phyloP scores from a whole-genome alignment of 2,329 filamentous ascomycete genomes.

The Rhynchosporium secalis region DNA sequence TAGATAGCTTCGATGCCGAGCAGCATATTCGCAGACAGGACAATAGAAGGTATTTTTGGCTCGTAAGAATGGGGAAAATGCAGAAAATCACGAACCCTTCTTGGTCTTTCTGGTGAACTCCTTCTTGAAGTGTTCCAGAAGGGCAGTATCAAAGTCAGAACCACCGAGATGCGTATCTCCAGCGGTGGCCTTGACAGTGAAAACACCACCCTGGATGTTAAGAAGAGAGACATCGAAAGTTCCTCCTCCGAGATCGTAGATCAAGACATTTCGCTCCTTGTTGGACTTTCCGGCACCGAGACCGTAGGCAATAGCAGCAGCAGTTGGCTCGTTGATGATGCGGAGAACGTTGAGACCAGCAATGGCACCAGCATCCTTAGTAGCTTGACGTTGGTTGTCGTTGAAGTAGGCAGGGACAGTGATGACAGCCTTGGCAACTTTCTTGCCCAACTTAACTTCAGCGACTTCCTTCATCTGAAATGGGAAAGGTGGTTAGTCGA shows the following conservation, averaged over 20 bases:
- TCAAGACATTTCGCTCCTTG: conserved; percentile 98
- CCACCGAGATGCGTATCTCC: conserved; percentile 97
- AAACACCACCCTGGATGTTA: conserved; percentile 98
- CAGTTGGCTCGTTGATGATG: conserved; percentile 99
- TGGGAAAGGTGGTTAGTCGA: conserved; percentile 8
- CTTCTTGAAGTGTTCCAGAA: conserved; percentile 95
- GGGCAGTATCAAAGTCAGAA: conserved; percentile 94
- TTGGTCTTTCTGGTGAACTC: conserved; percentile 84
- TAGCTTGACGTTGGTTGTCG: conserved; percentile 99
- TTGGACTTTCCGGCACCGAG: conserved; percentile 91
- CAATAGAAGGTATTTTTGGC: neutral
- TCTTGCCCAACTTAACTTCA: conserved; percentile 97
- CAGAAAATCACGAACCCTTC: conserved; percentile 48
- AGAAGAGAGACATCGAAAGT: conserved; percentile 99
- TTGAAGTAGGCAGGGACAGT: conserved; percentile 99
- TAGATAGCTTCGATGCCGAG: too few relatives aligned
- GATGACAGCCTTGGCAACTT: conserved; percentile 98
- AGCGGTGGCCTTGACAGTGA: conserved; percentile 97
- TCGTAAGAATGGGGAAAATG: too few relatives aligned
- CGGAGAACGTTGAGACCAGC: conserved; percentile 96
- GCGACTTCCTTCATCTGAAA: conserved; percentile 97
- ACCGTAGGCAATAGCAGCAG: conserved; percentile 97
- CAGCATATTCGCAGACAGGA: too few relatives aligned
- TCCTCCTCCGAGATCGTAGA: conserved; percentile 99
- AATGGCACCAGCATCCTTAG: conserved; percentile 98